Base-by-base conservation (phyloP, 164 flowering plant species). In the Cinnamomum micranthum region DNA sequence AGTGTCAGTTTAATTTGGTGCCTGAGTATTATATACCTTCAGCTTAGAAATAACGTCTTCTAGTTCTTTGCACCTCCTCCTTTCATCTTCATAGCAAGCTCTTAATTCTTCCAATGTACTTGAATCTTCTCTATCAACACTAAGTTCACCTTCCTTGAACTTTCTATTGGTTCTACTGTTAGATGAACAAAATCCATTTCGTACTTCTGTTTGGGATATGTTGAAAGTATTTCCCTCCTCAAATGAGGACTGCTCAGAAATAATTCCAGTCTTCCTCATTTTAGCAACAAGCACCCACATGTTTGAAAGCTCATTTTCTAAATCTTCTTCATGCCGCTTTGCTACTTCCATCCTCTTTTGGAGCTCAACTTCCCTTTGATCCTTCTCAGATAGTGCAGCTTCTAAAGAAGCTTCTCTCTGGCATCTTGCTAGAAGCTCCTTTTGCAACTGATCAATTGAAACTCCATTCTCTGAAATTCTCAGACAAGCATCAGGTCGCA, bases 241-340 rank as follows among this genome's bases (percentile, higher is more conserved):
- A 67, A 69, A 73, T 63, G 82, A 76, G 41, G 60, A 50, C 47
- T 79, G 85, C 64, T 84, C 85, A 51, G 78, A 51, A 77, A 50
- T 58, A 74, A 13, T 22, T 23, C 79, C 85, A 73, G 82, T 74
- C 71, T 85, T 87, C 76, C 83, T 86, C 85, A 88, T 74, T 78
- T 88, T 87, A 25, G 97, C 88, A 70, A 90, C 79, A 55, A 89
- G 88, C 62, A 85, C 85, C 95, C 95, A 90, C 95, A 90, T 89
- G 77, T 87, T 88, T 33, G 92, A 91, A 28, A 93, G 88, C 81
- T 93, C 97, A 81, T 85, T 87, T 75, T 92, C 97, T 73, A 93
- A 69, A 33, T 85, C 83, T 73, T 79, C 87, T 76, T 90, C 95
- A n/a, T 65, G 90, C 70, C 69, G 79, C 77, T 86, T 89, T 71